Base-by-base conservation (phyloP, 164 flowering plant genomes). In the Aristolochia californica region DNA sequence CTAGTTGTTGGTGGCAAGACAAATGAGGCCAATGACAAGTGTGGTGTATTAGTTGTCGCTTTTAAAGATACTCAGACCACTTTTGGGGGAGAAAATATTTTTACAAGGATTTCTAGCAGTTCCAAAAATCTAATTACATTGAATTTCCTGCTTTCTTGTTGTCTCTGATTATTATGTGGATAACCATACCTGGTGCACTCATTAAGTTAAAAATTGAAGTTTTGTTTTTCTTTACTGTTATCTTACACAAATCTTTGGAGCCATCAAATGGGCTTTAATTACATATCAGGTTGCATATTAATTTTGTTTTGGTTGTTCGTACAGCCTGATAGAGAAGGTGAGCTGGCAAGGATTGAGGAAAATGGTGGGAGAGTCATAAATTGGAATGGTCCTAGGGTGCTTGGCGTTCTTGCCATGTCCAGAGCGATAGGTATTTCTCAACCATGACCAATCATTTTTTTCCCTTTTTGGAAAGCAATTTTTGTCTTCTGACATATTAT, bases 351-450 rank as follows among this genome's bases (percentile, higher is more conserved):
- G 72, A 85, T 85, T 68, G 86, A 85, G 75, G 79, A 62, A 49
- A 74, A 28, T 47, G 88, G 86, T 50, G 91, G 91, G 61, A 85
- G 62, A 75, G 91, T 85, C 71, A 85, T 85, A 58, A 77, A 75
- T 65, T 85, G 91, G 86, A 67, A 80, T 55, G 91, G 91, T 52
- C 77, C 85, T 58, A 76, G 91, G 64, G 88, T 85, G 43, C 68
- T 77, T 54, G 91, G 91, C 61, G 88, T 85, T 62, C 87, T 84
- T 62, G 85, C 91, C 57, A 82, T 84, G 91, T 84, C 91, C 68
- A 72, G 88, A 75, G 78, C 88, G 17, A 85, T 85, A 77, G 88
- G 91, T 82, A 63, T 34, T 27, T 53, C 57, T 52, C 53, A 60
- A 55, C 21, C 18, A 25, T 48, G 34, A 21, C 43, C 48, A 58